These are phyloP conservation scores for Mimosa pudica DNA, from an alignment of 306 rosid species.

Conservation along the genomic window DNA sequence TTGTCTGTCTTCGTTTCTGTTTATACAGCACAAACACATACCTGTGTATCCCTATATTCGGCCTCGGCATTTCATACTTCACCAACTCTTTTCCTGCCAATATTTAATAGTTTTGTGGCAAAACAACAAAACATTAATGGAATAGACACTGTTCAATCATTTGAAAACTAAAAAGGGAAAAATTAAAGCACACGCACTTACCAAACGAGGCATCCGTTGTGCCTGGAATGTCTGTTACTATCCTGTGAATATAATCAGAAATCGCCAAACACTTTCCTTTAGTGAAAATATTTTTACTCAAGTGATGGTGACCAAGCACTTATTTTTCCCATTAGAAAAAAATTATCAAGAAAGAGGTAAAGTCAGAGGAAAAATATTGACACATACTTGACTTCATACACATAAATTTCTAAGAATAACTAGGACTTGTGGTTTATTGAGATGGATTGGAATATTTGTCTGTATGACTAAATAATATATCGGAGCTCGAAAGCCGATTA, in stretches of 20 bases:
- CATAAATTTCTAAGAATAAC: neutral
- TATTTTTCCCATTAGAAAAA: neutral
- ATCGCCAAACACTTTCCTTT: slow-evolving; percentile 17
- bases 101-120: neutral
- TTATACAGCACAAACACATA: slow-evolving; percentile 77
- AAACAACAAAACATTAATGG: neutral
- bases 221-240: slow-evolving; percentile 92
- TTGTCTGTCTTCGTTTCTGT: slow-evolving; percentile 64
- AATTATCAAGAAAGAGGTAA: neutral
- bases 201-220: slow-evolving; percentile 84
- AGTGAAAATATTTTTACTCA: neutral
- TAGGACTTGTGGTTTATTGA: neutral
- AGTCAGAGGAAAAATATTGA: neutral
- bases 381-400: neutral
- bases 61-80: slow-evolving; percentile 76
- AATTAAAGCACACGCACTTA: slow-evolving; percentile 27
- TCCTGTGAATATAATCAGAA: slow-evolving; percentile 49
- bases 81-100: slow-evolving; percentile 66
- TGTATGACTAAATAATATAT: neutral
- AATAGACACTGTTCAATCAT: neutral
- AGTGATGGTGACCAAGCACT: neutral
- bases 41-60: slow-evolving; percentile 90
- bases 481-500: neutral
- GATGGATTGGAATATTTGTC: neutral
- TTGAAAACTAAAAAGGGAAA: neutral